Conservation (phyloP, 257 asterid species). For the Forsythia viridissima region DNA sequence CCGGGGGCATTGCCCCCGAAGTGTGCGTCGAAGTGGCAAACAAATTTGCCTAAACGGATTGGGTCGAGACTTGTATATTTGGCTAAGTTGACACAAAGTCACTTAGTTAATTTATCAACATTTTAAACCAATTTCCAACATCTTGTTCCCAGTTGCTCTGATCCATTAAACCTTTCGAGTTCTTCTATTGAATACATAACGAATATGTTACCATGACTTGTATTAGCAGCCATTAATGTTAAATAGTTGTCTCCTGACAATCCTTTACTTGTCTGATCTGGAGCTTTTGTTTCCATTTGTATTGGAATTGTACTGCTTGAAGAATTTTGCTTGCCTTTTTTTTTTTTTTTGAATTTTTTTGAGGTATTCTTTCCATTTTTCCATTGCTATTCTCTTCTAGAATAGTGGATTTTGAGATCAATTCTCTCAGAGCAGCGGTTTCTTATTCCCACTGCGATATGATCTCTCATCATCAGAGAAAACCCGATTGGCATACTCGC, state of each 20-base stretch:
- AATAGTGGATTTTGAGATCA: background rate
- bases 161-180: slow-evolving; percentile 16
- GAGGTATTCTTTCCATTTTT: background rate
- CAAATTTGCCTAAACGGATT: too few species aligned
- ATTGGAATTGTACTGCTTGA: slow-evolving; percentile 34
- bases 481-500: too few species aligned
- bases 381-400: slow-evolving; percentile 22
- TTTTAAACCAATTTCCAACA: too few species aligned
- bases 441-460: slow-evolving; percentile 31
- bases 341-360: slow-evolving; percentile 36
- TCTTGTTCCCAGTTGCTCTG: slow-evolving; percentile 20
- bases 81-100: too few species aligned
- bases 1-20: too few species aligned
- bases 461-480: too few species aligned
- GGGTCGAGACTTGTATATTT: too few species aligned
- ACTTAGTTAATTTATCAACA: too few species aligned
- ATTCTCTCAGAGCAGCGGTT: slow-evolving; percentile 8
- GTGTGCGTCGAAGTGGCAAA: too few species aligned
- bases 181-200: slow-evolving; percentile 16
- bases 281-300: slow-evolving; percentile 33
- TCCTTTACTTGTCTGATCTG: background rate
- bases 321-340: background rate
- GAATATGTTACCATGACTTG: slow-evolving; percentile 3
- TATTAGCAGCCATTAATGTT: background rate
- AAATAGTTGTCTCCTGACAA: background rate